Base-by-base conservation (phyloP, 768 basidiomycete genomes). In the Macrolepiota fuliginosa region DNA sequence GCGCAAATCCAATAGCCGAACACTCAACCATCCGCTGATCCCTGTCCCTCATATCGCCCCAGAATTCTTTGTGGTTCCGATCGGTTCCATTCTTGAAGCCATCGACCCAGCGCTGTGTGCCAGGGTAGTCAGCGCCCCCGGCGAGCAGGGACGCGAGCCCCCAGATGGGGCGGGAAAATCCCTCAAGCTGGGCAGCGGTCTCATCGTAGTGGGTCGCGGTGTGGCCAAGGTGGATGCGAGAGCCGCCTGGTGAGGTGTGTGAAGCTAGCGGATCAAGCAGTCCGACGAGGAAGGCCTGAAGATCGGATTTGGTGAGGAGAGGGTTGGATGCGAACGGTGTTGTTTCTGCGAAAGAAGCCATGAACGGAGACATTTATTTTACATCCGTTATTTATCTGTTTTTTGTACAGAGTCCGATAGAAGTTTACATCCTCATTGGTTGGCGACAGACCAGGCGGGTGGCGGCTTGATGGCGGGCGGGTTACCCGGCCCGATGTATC, bases 11-110 rank as follows among this genome's bases (percentile, higher is more conserved):
- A 64, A 91, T 85, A 2, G 89, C 85, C 59, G 86, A 86, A 74
- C 89, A 90, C 70, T 91, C 90, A 1, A 91, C 90, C 90, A 91
- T 92, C 42, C 90, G 74, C 72, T 91, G 89, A 71, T 91, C 90
- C 71, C 84, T 88, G 67, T 88, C 83, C 60, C 83, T 79, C 79
- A 90, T 90, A 62, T 82, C 73, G 2, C 89, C 90, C 90, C 90
- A 92, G 71, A 88, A 91, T 73, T 91, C 90, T 2, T 80, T 77
- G 56, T 81, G 79, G 4, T 76, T 71, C 0, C 88, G 87, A 69
- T 92, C 78, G n/a, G 87, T 89, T 1, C 90, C 90, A 64, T 79
- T 85, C 27, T 78, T 79, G 64, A 91, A 83, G 2, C 90, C 90
- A 54, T 78, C 71, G 4, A 86, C 72, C 89, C 89, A 91, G 47